Conservation (phyloP, 2,329 filamentous ascomycete species). For the Stagonosporopsis rhizophila region DNA sequence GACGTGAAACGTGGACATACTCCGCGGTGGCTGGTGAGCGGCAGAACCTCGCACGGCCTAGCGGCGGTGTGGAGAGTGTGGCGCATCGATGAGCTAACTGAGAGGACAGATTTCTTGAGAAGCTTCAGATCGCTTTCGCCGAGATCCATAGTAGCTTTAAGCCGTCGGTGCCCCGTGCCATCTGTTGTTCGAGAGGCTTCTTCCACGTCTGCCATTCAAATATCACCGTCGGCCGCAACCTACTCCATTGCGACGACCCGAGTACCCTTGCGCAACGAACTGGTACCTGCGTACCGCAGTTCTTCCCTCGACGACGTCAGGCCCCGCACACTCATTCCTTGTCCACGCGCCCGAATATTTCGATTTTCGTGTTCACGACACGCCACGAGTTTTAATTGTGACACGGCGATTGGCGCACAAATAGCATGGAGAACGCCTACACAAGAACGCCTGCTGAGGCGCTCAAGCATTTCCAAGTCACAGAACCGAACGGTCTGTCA, state of each 20-base stretch:
- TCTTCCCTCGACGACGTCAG: constrained; percentile 10
- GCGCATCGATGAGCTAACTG: constrained; percentile 21
- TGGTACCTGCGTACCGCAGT: constrained; percentile 3
- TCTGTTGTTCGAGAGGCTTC: constrained; percentile 11
- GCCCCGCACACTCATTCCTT: constrained; percentile 16
- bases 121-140: constrained; percentile 17
- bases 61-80: constrained; percentile 19
- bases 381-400: background rate
- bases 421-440: constrained; percentile 62
- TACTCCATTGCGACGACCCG: constrained; percentile 14
- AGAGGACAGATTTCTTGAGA: constrained; percentile 37
- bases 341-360: constrained; percentile 2
- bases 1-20: constrained; percentile 17
- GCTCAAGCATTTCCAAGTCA: constrained; percentile 61
- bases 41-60: constrained; percentile 8
- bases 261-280: constrained; percentile 13
- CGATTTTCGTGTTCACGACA: background rate
- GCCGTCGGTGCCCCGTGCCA: constrained; percentile 10
- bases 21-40: constrained; percentile 18
- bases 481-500: constrained; percentile 59
- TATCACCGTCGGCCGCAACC: constrained; percentile 5
- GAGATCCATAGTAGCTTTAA: constrained; percentile 19
- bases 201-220: constrained; percentile 2
- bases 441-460: constrained; percentile 57
- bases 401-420: background rate